Base-by-base conservation (phyloP, 805 yeast species). In the Candida namnaoensis region DNA sequence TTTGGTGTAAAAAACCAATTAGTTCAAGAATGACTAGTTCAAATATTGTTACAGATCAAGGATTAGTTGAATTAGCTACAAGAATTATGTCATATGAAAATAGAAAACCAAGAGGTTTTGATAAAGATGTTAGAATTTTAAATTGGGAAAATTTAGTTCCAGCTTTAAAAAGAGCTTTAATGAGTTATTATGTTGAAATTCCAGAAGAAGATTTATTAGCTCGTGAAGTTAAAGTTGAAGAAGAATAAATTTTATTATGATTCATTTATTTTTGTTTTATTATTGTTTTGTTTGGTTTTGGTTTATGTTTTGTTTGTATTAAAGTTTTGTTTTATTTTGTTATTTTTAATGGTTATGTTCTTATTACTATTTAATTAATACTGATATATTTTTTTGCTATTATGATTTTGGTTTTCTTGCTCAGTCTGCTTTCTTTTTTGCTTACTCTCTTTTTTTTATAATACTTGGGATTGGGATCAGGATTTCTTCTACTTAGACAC, bases 71-170 rank as follows among this genome's bases (percentile, higher is more conserved):
- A 47, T 62, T 79, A 45, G 84, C 84, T 4, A 75, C 75, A 44
- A 64, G 85, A 53, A 78, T 80, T 24, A 78, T 79, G 82, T 72
- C 72, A 15, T 80, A 80, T 54, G 78, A 74, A 44, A 61, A 66
- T 28, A 67, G 83, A 50, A 78, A 76, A 49, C 86, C 85, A 26
- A 65, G 85, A 50, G 83, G 83, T 1, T 78, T 79, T 57, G 84
- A 79, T 52, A 80, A 79, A 58, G 83, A 78, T 49, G 82, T 80
- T 33, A 60, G 84, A 37, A 78, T 80, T 37, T 57, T 79, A 46
- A 66, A 71, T 42, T 79, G 85, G 85, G 75, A 70, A 39, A 75
- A 70, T 45, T 62, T 80, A 41, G 69, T 67, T 5, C 77, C 81
- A 3, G 84, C 85, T 26, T 64, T 80, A 44, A 69, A 64, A 54